phyloP scores from a whole-genome alignment of 2,329 filamentous ascomycete species.

The Hirsutella rhossiliensis region DNA sequence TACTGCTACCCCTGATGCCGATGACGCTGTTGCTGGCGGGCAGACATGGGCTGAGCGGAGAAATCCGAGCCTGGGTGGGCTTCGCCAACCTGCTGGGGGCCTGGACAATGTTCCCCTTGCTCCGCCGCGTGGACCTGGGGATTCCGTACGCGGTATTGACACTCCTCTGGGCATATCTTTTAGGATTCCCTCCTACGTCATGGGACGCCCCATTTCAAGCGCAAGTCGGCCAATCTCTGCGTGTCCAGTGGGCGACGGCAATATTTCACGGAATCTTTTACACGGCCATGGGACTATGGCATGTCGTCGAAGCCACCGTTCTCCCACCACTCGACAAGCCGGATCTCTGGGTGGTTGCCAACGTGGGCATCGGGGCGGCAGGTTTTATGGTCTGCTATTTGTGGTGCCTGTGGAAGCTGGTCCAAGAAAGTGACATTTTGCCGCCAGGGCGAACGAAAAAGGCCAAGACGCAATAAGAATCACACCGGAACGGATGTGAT shows the following conservation, averaged over 20 bases:
- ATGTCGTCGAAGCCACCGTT: constrained; percentile 59
- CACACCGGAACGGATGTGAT: too few species aligned
- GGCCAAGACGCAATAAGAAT: constrained; percentile 22
- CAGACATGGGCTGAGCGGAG: constrained; percentile 63
- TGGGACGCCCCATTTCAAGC: constrained; percentile 55
- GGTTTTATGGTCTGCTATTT: constrained; percentile 82
- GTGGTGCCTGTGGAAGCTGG: constrained; percentile 71
- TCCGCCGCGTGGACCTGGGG: constrained; percentile 71
- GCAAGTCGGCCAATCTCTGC: constrained; percentile 26
- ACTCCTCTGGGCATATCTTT: constrained; percentile 79
- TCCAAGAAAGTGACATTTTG: constrained; percentile 45
- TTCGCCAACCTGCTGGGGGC: constrained; percentile 82
- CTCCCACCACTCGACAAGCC: constrained; percentile 64
- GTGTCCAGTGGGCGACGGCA: constrained; percentile 40
- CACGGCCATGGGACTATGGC: constrained; percentile 66
- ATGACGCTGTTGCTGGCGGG: constrained; percentile 82
- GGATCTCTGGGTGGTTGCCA: constrained; percentile 88
- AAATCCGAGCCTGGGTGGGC: constrained; percentile 81
- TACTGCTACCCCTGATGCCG: constrained; percentile 80
- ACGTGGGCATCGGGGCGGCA: constrained; percentile 73
- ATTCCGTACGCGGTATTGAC: constrained; percentile 80
- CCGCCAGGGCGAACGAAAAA: constrained; percentile 15
- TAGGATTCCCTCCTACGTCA: constrained; percentile 73
- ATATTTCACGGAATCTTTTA: constrained; percentile 70
- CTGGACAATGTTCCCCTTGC: constrained; percentile 90